Percentiles rank a stretch among this genome's conserved stretches.
Evolutionary conservation across 1,284 basidiomycete species (phyloP).

Genomic region (Malassezia arunalokei): DNA sequence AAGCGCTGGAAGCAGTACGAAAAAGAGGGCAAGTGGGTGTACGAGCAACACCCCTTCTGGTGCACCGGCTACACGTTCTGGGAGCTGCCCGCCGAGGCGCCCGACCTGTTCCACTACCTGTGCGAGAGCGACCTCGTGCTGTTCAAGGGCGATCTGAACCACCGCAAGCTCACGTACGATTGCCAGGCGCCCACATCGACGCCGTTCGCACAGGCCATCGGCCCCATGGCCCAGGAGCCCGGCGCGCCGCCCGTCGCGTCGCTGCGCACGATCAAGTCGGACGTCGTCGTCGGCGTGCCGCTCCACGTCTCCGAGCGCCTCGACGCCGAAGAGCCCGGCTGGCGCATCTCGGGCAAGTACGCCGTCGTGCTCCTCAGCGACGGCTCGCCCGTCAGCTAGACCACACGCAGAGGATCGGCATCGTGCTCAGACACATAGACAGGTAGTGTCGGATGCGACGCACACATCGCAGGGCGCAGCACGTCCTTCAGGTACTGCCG

Average conservation of each 20-base stretch:
- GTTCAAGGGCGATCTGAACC: slow-evolving; percentile 90
- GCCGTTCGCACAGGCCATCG: slow-evolving; percentile 81
- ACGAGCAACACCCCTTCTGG: slow-evolving; percentile 72
- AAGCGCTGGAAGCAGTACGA: slow-evolving; percentile 84
- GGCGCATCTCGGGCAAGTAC: slow-evolving; percentile 70
- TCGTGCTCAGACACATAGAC: slow-evolving; percentile 12
- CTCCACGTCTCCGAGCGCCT: slow-evolving; percentile 57
- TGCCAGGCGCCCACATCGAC: slow-evolving; percentile 66
- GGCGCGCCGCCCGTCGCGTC: slow-evolving; percentile 67
- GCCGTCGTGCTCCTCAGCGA: slow-evolving; percentile 47
- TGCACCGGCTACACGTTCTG: slow-evolving; percentile 52
- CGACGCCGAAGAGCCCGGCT: slow-evolving; percentile 59
- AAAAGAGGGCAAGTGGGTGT: slow-evolving; percentile 82
- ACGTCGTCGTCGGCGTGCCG: slow-evolving; percentile 66
- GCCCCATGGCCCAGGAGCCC: slow-evolving; percentile 74
- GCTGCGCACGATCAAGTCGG: slow-evolving; percentile 43
- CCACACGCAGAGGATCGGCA: slow-evolving; percentile 5
- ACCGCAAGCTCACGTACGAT: slow-evolving; percentile 58
- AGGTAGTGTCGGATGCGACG: not conserved
- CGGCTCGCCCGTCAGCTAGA: slow-evolving; percentile 12
- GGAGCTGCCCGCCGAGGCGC: slow-evolving; percentile 62
- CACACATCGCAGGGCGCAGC: slow-evolving; percentile 1
- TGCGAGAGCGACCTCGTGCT: slow-evolving; percentile 79
- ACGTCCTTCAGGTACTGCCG: slow-evolving; percentile 16
- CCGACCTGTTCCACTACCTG: slow-evolving; percentile 81